Evolutionary conservation across 441 rosid genomes (phyloP).

Genomic region (Daphne laureola): DNA sequence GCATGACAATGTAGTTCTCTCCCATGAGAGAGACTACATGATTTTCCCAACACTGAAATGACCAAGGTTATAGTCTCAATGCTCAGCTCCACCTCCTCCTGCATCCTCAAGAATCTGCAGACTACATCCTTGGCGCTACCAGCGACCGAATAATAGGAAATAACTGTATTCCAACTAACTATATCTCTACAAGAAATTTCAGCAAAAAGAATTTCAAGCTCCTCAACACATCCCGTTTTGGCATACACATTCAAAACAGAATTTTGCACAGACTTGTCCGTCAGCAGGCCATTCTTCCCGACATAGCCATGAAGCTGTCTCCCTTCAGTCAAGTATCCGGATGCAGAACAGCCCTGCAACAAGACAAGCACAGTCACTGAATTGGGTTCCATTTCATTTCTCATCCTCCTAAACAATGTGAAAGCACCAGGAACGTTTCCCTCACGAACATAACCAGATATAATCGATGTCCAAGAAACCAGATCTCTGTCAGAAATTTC

Average conservation of each 20-base stretch:
- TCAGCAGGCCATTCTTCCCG: constrained; percentile 13
- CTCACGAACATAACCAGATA: constrained; percentile 22
- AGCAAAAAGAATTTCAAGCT: constrained; percentile 12
- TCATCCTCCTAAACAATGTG: constrained; percentile 24
- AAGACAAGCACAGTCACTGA: constrained; percentile 18
- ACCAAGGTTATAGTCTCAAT: constrained; percentile 17
- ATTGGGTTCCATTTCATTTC: constrained; percentile 17
- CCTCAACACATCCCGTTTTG: constrained; percentile 10
- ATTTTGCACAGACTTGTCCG: constrained; percentile 17
- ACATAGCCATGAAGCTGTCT: constrained; percentile 17
- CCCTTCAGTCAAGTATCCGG: constrained; percentile 7
- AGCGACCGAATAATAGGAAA: constrained; percentile 12
- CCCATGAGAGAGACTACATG: constrained; percentile 11
- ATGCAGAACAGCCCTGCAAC: constrained; percentile 17
- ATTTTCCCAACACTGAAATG: constrained; percentile 14
- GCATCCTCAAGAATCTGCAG: constrained; percentile 9
- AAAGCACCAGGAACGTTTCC: constrained; percentile 16
- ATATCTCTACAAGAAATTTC: constrained; percentile 11
- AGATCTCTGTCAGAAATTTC: constrained; percentile 26
- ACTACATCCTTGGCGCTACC: constrained; percentile 8
- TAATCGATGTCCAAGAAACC: constrained; percentile 30
- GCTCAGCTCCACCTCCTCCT: constrained; percentile 3
- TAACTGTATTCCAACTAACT: constrained; percentile 19
- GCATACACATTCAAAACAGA: constrained; percentile 26
- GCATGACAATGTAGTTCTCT: constrained; percentile 14